Evolutionary conservation across 2,329 filamentous ascomycete genomes (phyloP).

Genomic region (Cyphellophora europaea): DNA sequence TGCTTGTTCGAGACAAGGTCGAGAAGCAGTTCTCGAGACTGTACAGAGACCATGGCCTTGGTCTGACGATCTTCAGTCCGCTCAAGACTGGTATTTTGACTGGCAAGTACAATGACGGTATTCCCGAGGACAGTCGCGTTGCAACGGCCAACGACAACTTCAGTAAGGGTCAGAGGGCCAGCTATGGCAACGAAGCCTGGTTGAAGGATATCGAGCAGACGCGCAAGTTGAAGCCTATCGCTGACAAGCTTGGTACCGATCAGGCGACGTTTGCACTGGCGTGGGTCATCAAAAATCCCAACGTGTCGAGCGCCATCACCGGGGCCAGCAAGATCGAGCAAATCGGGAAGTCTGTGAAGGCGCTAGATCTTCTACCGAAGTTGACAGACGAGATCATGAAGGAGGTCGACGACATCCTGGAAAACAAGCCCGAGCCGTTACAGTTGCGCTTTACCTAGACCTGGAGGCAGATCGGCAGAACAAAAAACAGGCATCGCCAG

Average conservation of each 20-base stretch:
- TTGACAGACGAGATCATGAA: slow-evolving; percentile 34
- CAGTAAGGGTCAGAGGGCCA: slow-evolving; percentile 36
- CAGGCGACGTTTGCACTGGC: slow-evolving; percentile 49
- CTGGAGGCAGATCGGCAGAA: not conserved
- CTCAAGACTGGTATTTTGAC: slow-evolving; percentile 53
- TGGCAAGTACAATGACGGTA: slow-evolving; percentile 59
- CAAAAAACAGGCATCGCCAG: not conserved
- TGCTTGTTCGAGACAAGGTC: slow-evolving; percentile 52
- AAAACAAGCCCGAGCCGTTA: slow-evolving; percentile 21
- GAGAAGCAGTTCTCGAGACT: slow-evolving; percentile 53
- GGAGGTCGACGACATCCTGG: slow-evolving; percentile 34
- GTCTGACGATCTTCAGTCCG: slow-evolving; percentile 56
- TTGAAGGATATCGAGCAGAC: slow-evolving; percentile 47
- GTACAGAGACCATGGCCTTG: slow-evolving; percentile 51
- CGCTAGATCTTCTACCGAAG: slow-evolving; percentile 33
- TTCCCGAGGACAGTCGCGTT: slow-evolving; percentile 51
- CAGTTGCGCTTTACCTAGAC: not conserved
- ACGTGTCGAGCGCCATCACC: slow-evolving; percentile 36
- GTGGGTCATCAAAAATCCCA: slow-evolving; percentile 50
- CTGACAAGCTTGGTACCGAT: slow-evolving; percentile 54
- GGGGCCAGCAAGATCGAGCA: slow-evolving; percentile 34
- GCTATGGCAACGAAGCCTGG: slow-evolving; percentile 33
- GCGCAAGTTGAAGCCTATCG: slow-evolving; percentile 47
- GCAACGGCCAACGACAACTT: slow-evolving; percentile 48
- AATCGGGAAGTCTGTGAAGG: slow-evolving; percentile 31